Percentiles rank a stretch among this genome's conserved stretches.
These are phyloP conservation scores for Nannizziopsis barbatae DNA, from an alignment of 2,329 filamentous ascomycete genomes.

Conservation along the genomic window DNA sequence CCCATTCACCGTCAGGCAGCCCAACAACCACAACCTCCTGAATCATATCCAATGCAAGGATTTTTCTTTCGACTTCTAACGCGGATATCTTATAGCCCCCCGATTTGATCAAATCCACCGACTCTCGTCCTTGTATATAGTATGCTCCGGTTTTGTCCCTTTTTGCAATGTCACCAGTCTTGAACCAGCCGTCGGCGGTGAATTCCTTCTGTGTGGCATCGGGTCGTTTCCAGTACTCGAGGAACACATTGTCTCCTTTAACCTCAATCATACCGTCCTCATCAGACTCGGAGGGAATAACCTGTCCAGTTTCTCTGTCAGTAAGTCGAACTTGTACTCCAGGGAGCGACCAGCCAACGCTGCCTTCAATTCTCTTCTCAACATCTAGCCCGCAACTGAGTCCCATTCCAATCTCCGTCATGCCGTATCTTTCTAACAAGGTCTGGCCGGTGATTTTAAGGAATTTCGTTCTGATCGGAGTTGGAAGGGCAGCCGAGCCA, in stretches of 20 bases:
- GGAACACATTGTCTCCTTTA: conserved; percentile 34
- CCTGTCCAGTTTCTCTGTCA: conserved; percentile 28
- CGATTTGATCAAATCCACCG: conserved; percentile 45
- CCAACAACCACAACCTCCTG: conserved; percentile 45
- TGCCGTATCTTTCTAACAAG: conserved; percentile 41
- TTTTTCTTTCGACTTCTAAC: conserved; percentile 44
- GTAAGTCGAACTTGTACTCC: conserved; percentile 39
- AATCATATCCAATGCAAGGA: conserved; percentile 39
- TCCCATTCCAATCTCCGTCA: conserved; percentile 42
- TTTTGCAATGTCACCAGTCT: conserved; percentile 38
- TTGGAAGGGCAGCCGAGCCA: conserved; percentile 35
- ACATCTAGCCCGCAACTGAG: conserved; percentile 36
- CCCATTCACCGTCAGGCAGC: conserved; percentile 44
- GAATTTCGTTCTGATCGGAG: conserved; percentile 33
- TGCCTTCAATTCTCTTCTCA: conserved; percentile 35
- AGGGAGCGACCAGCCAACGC: conserved; percentile 39
- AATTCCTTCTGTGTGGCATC: conserved; percentile 39
- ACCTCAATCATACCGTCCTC: conserved; percentile 37
- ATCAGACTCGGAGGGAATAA: conserved; percentile 23
- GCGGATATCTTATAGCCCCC: conserved; percentile 48
- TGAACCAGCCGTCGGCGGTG: conserved; percentile 40
- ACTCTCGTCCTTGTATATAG: conserved; percentile 44
- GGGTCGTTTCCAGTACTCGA: conserved; percentile 35
- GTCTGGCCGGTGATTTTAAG: conserved; percentile 33
- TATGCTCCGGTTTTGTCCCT: conserved; percentile 34